Evolutionary conservation across 2,329 filamentous ascomycete species (phyloP).

Genomic region (Aureobasidium subglaciale): DNA sequence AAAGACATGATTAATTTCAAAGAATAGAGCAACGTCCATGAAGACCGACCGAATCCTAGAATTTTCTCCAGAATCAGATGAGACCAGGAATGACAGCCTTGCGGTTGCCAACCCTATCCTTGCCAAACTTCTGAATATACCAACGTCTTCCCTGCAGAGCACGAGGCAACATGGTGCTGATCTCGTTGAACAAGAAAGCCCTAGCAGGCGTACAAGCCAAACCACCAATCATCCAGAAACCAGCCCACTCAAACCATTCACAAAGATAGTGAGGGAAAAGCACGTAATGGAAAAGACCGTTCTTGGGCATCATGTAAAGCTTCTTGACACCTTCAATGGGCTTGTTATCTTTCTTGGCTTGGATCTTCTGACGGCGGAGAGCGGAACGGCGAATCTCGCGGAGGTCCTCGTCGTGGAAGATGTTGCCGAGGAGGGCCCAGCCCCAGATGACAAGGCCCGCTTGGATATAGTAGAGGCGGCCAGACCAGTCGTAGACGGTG

Average conservation of each 20-base stretch:
- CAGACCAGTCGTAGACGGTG: constrained; percentile 48
- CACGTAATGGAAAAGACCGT: constrained; percentile 73
- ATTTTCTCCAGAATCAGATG: constrained; percentile 33
- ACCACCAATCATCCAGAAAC: constrained; percentile 71
- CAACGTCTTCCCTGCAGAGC: constrained; percentile 74
- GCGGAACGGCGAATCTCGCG: constrained; percentile 76
- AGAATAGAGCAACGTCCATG: too few relatives aligned
- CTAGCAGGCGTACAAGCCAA: constrained; percentile 65
- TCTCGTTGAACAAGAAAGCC: constrained; percentile 76
- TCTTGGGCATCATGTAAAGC: constrained; percentile 79
- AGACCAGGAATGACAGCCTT: constrained; percentile 65
- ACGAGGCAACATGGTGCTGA: constrained; percentile 82
- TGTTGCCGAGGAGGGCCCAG: constrained; percentile 69
- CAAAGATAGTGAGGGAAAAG: constrained; percentile 91
- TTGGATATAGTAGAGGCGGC: constrained; percentile 39
- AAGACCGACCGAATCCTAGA: too few relatives aligned
- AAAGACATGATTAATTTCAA: too few relatives aligned
- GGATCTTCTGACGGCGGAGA: constrained; percentile 49
- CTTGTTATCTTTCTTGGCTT: constrained; percentile 39
- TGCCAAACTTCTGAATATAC: constrained; percentile 85
- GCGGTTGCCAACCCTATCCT: constrained; percentile 65
- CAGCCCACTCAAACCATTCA: constrained; percentile 94
- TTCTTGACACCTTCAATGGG: constrained; percentile 56
- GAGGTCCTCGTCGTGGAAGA: constrained; percentile 83
- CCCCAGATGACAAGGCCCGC: constrained; percentile 69